phyloP scores from a whole-genome alignment of 169 alveolate species.

The Cryptosporidium sp. region DNA sequence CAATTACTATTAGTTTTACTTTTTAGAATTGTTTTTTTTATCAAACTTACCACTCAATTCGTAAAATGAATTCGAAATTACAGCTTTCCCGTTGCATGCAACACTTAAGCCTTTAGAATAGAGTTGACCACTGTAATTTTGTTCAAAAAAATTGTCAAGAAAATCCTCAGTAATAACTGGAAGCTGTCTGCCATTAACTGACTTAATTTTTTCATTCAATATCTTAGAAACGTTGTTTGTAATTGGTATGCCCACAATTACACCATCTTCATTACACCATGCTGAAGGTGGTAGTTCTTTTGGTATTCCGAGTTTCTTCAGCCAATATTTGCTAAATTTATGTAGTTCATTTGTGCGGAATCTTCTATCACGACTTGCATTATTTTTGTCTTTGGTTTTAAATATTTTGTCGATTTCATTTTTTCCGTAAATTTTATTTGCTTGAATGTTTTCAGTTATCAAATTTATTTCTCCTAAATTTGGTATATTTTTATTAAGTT shows the following conservation, averaged over 20 bases:
- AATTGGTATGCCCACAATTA: conserved; percentile 49
- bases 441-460: not conserved
- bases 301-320: conserved; percentile 55
- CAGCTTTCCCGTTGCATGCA: conserved; percentile 29
- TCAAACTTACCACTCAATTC: conserved; percentile 71
- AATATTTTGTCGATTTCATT: not conserved
- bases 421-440: conserved; percentile 5
- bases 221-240: conserved; percentile 5
- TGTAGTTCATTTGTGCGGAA: conserved; percentile 32
- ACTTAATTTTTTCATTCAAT: conserved; percentile 36
- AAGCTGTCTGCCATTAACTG: conserved; percentile 5
- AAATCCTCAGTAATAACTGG: conserved; percentile 33
- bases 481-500: conserved; percentile 3
- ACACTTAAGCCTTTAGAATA: conserved; percentile 11
- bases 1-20: no score
- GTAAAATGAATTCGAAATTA: conserved; percentile 47
- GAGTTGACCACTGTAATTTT: not conserved
- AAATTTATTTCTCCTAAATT: conserved; percentile 16
- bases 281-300: conserved; percentile 74
- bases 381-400: conserved; percentile 3
- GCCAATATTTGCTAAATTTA: conserved; percentile 55
- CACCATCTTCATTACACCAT: conserved; percentile 62
- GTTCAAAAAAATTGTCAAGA: conserved; percentile 1
- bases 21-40: no score
- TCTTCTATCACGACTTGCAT: not conserved